Conservation (phyloP, 2,329 filamentous ascomycete genomes). For the Emmonsiellopsis sp. region DNA sequence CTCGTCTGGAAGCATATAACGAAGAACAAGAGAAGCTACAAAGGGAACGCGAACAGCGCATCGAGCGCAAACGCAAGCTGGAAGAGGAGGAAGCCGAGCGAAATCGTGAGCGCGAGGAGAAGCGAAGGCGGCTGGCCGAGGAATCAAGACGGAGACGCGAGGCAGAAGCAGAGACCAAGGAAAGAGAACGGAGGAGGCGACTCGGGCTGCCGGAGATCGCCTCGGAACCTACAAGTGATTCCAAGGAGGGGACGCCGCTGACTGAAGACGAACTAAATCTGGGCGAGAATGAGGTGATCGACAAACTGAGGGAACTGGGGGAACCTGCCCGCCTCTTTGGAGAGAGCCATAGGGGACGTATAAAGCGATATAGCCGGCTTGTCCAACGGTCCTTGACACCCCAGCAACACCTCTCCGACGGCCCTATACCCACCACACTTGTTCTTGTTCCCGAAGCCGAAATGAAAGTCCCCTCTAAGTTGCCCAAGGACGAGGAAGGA, state of each 20-base stretch:
- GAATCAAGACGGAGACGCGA: slow-evolving; percentile 62
- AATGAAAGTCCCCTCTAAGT: slow-evolving; percentile 66
- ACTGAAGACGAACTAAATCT: slow-evolving; percentile 48
- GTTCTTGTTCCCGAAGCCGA: slow-evolving; percentile 71
- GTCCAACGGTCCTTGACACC: slow-evolving; percentile 31
- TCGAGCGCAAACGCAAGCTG: slow-evolving; percentile 71
- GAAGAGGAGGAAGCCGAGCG: slow-evolving; percentile 76
- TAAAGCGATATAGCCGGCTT: slow-evolving; percentile 62
- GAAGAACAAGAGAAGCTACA: slow-evolving; percentile 71
- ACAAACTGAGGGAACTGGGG: slow-evolving; percentile 58
- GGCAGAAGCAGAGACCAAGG: slow-evolving; percentile 63
- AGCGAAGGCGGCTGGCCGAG: slow-evolving; percentile 69
- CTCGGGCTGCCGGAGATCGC: slow-evolving; percentile 70
- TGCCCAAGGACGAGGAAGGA: slow-evolving; percentile 56
- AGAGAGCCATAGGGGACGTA: slow-evolving; percentile 60
- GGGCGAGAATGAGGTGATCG: slow-evolving; percentile 58
- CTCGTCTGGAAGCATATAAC: slow-evolving; percentile 68
- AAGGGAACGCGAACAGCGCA: slow-evolving; percentile 58
- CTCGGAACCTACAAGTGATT: slow-evolving; percentile 35
- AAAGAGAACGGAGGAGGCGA: slow-evolving; percentile 61
- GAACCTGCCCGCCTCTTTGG: slow-evolving; percentile 73
- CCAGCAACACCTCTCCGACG: slow-evolving; percentile 47
- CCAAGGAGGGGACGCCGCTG: slow-evolving; percentile 24
- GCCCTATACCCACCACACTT: slow-evolving; percentile 80
- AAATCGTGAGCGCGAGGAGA: slow-evolving; percentile 64